phyloP scores from a whole-genome alignment of 306 rosid species.

The Rosa chinensis region DNA sequence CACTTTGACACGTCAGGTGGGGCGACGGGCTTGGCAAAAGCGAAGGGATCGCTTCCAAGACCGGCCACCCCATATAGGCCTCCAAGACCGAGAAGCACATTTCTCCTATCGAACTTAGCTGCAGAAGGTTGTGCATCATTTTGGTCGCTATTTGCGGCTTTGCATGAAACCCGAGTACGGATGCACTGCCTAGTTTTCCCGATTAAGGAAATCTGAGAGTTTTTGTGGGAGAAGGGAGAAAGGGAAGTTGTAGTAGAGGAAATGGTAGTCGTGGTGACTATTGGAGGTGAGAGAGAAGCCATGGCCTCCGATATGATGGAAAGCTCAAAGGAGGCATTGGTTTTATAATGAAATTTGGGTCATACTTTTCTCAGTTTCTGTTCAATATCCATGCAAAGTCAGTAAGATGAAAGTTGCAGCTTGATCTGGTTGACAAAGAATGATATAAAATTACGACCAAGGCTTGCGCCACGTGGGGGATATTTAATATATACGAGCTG shows the following conservation, averaged over 20 bases:
- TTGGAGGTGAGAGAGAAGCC: constrained; percentile 34
- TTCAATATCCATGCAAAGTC: not conserved
- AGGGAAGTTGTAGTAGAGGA: constrained; percentile 13
- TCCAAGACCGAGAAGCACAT: constrained; percentile 59
- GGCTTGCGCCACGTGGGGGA: not conserved
- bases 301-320: constrained; percentile 11
- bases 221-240: constrained; percentile 16
- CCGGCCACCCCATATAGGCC: constrained; percentile 51
- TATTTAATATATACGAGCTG: not conserved
- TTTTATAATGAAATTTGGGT: constrained; percentile 28
- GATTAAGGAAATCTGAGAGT: constrained; percentile 6
- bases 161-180: constrained; percentile 32
- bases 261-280: not conserved
- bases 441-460: not conserved
- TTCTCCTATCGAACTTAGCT: constrained; percentile 48
- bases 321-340: not conserved
- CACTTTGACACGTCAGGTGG: constrained; percentile 48
- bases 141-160: constrained; percentile 32
- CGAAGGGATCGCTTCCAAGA: constrained; percentile 37
- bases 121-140: constrained; percentile 12
- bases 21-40: constrained; percentile 51
- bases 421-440: not conserved
- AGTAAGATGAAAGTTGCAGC: constrained; percentile 4
- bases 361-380: not conserved
- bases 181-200: constrained; percentile 20